These are phyloP conservation scores for Paramecium tetraurelia DNA, from an alignment of 73 alveolate genomes.

Conservation along the genomic window DNA sequence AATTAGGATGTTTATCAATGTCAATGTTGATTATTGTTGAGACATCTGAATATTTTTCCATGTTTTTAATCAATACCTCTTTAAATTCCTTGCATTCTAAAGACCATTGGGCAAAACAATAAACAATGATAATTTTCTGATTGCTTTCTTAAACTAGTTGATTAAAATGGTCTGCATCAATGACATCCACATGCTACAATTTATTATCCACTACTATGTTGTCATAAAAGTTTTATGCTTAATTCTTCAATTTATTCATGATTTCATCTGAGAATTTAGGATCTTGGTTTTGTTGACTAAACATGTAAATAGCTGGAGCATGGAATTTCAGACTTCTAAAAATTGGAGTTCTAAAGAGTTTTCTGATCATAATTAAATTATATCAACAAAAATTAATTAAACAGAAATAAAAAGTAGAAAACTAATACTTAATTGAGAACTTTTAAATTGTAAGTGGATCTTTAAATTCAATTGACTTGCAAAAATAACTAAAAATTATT, in stretches of 20 bases:
- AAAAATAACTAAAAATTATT: background rate
- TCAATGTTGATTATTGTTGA: background rate
- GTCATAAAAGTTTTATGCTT: slow-evolving; percentile 7
- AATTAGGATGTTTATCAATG: background rate
- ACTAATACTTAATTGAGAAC: background rate
- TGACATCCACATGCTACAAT: background rate
- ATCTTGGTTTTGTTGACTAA: background rate
- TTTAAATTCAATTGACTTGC: background rate
- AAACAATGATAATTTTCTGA: background rate
- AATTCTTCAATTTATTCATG: background rate
- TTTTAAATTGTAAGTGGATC: background rate
- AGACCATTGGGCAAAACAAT: slow-evolving; percentile 6
- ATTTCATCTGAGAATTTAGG: slow-evolving; percentile 7
- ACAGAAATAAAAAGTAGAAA: background rate
- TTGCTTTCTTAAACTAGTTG: background rate
- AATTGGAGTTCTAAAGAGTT: background rate
- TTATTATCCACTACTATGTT: background rate
- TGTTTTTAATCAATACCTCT: background rate
- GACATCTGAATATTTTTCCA: slow-evolving; percentile 1
- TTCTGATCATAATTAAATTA: slow-evolving; percentile 9
- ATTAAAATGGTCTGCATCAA: background rate
- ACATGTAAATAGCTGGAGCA: background rate
- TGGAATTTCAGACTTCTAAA: background rate
- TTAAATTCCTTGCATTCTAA: background rate
- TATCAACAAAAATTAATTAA: background rate